phyloP scores from a whole-genome alignment of 139 green algal species.

The Closterium sp. region DNA sequence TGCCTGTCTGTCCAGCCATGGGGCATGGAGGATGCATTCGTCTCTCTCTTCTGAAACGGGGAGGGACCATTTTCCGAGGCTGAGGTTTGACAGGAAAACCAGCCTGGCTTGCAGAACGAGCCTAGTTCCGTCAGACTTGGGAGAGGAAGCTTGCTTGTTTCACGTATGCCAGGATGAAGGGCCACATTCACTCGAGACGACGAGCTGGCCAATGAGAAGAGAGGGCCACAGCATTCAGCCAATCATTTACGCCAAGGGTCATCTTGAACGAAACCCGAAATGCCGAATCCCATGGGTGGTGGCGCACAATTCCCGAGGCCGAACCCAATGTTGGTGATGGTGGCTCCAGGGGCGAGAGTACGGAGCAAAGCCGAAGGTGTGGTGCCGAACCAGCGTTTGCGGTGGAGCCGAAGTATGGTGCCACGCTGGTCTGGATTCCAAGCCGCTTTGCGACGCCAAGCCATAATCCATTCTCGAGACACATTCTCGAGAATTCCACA shows the following conservation, averaged over 20 bases:
- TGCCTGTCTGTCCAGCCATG: not conserved
- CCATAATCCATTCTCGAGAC: not conserved
- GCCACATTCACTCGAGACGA: not conserved
- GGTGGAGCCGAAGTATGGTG: not conserved
- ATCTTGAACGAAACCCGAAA: too few relatives aligned
- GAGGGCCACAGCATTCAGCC: not conserved
- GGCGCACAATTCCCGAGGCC: not conserved
- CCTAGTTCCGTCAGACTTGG: too few relatives aligned
- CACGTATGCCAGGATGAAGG: not conserved
- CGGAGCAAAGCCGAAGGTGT: not conserved
- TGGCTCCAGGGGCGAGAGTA: too few relatives aligned
- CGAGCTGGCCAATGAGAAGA: not conserved
- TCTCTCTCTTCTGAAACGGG: not conserved
- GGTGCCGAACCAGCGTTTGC: too few relatives aligned
- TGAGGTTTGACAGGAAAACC: not conserved
- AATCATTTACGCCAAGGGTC: too few relatives aligned
- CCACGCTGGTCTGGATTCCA: not conserved
- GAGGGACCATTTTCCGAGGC: not conserved
- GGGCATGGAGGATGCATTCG: not conserved
- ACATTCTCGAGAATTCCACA: not conserved
- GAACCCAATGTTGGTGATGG: too few relatives aligned
- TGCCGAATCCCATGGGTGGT: too few relatives aligned
- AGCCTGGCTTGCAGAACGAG: too few relatives aligned
- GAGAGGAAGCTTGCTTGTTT: not conserved
- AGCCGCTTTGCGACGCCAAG: not conserved